A percentile compares a stretch with the other conserved stretches of the same genome.
These are phyloP conservation scores for Euphorbia pulcherrima DNA, from an alignment of 345 rosid genomes.

Conservation along the genomic window DNA sequence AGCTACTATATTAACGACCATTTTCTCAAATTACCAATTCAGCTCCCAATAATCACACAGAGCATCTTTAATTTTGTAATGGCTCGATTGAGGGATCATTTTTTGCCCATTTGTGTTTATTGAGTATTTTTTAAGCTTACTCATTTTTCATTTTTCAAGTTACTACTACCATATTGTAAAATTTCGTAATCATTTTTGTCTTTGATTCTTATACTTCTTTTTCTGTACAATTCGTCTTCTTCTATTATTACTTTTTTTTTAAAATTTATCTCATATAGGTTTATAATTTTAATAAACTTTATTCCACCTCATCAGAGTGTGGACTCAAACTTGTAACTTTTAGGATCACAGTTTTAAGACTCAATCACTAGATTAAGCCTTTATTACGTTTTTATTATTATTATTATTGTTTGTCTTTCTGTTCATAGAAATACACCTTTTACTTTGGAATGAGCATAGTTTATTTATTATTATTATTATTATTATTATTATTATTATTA, in stretches of 20 bases:
- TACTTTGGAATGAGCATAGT: no score
- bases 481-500: no score
- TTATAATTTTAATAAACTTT: no score
- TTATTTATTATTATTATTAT: no score
- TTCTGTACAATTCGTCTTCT: neutral
- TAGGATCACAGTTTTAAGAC: no score
- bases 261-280: no score
- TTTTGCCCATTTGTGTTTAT: neutral
- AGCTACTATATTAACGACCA: conserved; percentile 3
- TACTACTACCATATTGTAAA: neutral
- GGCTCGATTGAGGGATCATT: neutral
- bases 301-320: no score
- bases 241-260: neutral
- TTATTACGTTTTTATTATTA: no score
- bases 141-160: neutral
- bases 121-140: conserved; percentile 13
- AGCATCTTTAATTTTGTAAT: neutral
- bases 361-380: no score
- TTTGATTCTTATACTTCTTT: neutral
- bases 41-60: neutral
- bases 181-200: conserved; percentile 1
- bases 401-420: no score
- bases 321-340: no score
- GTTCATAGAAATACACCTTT: no score
- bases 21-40: neutral